Conservation (phyloP, 331 rosid species). For the Telfairia occidentalis region DNA sequence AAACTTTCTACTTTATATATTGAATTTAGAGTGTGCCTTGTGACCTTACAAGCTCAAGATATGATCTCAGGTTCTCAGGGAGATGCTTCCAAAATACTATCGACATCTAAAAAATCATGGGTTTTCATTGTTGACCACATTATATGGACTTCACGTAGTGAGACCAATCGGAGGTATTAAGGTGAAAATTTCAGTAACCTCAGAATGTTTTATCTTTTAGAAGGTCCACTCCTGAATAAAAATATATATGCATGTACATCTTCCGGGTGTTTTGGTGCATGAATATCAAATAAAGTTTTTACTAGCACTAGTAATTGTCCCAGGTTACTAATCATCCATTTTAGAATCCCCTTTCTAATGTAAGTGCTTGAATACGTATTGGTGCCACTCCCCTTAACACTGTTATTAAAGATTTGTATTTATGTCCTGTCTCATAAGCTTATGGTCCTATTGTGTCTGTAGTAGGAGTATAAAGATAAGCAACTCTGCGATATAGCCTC, state of each 20-base stretch:
- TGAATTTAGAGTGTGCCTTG: neutral
- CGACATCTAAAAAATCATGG: slow-evolving; percentile 22
- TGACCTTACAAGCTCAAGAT: neutral
- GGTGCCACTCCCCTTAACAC: neutral
- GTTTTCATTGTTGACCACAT: slow-evolving; percentile 21
- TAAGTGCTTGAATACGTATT: neutral
- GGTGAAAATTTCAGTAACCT: slow-evolving; percentile 20
- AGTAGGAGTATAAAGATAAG: neutral
- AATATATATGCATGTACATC: too few relatives aligned
- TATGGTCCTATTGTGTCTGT: neutral
- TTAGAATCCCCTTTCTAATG: neutral
- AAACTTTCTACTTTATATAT: neutral
- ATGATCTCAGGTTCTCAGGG: slow-evolving; percentile 23
- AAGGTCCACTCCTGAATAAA: neutral
- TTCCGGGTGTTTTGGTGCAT: too few relatives aligned
- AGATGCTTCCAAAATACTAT: slow-evolving; percentile 36
- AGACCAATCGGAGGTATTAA: slow-evolving; percentile 30
- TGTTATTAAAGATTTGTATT: neutral
- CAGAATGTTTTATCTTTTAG: neutral
- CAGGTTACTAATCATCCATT: neutral
- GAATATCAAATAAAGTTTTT: neutral
- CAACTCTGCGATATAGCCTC: neutral
- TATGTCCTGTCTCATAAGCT: neutral
- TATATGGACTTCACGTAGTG: slow-evolving; percentile 34
- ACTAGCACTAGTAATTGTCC: neutral